These are phyloP conservation scores for Dendrobium nobile DNA, from an alignment of 106 monocot species.

Conservation along the genomic window DNA sequence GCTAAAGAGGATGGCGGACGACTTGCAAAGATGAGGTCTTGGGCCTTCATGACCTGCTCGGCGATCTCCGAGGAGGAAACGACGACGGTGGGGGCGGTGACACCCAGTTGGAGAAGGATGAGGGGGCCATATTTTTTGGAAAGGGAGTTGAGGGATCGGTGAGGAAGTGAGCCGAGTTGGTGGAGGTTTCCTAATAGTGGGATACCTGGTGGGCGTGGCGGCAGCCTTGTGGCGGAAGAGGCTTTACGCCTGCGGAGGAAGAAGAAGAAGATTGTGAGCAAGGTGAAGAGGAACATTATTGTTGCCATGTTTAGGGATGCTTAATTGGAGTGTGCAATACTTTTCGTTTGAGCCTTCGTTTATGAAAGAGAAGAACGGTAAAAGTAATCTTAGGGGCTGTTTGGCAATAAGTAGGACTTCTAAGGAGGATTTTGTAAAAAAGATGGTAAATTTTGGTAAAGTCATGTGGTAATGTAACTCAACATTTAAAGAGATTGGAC, in stretches of 20 bases:
- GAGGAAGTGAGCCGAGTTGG: constrained; percentile 3
- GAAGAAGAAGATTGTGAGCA: background rate
- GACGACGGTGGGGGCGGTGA: background rate
- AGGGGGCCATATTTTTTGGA: constrained; percentile 12
- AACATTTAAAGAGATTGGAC: too few relatives aligned
- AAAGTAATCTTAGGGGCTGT: too few relatives aligned
- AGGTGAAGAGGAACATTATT: background rate
- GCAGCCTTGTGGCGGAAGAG: background rate
- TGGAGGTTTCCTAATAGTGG: constrained; percentile 19
- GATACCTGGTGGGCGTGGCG: background rate
- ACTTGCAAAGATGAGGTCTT: constrained; percentile 4
- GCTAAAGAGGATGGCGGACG: background rate
- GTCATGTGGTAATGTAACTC: too few relatives aligned
- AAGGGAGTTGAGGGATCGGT: constrained; percentile 9
- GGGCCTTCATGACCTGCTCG: constrained; percentile 9
- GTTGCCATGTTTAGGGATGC: too few relatives aligned
- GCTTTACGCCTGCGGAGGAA: background rate
- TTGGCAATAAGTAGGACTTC: too few relatives aligned
- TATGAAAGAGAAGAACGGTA: too few relatives aligned
- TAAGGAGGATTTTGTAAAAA: too few relatives aligned
- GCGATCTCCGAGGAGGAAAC: constrained; percentile 11
- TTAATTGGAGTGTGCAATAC: too few relatives aligned
- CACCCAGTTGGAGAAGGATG: constrained; percentile 9
- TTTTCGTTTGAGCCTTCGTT: too few relatives aligned
- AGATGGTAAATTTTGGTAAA: too few relatives aligned